These are phyloP conservation scores for Drechslerella dactyloides DNA, from an alignment of 2,329 filamentous ascomycete species.

Conservation along the genomic window DNA sequence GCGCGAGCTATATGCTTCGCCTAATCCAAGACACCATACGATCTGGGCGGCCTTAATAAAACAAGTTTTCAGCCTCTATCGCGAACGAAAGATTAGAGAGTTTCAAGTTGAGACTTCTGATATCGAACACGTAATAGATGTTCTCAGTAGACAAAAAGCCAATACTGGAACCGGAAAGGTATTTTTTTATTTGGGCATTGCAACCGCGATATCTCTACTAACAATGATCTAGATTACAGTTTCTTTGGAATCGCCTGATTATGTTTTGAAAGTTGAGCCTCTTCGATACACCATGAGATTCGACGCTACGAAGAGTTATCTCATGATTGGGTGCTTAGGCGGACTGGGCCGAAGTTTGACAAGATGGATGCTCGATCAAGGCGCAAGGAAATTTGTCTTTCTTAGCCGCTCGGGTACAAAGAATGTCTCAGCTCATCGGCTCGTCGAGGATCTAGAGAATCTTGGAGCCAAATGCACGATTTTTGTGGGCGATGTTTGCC, in stretches of 20 bases:
- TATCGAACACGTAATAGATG: conserved; percentile 4
- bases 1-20: conserved; percentile 16
- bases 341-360: conserved; percentile 63
- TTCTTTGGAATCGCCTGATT: conserved; percentile 6
- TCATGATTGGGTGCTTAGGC: conserved; percentile 64
- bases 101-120: conserved; percentile 9
- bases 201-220: neutral
- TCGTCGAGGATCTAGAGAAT: conserved; percentile 52
- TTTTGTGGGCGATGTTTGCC: conserved; percentile 52
- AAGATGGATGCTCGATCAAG: conserved; percentile 62
- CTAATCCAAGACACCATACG: conserved; percentile 8
- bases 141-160: neutral
- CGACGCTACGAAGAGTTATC: conserved; percentile 59
- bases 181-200: neutral
- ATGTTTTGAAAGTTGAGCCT: conserved; percentile 11
- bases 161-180: conserved; percentile 23
- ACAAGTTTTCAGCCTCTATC: conserved; percentile 11
- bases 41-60: neutral
- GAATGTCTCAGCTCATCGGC: conserved; percentile 52
- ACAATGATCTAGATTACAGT: conserved; percentile 10
- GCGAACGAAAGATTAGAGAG: conserved; percentile 3
- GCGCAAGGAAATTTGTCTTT: conserved; percentile 62
- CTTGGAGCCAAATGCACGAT: conserved; percentile 53
- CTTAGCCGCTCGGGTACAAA: conserved; percentile 60
- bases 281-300: conserved; percentile 21